These are phyloP conservation scores for Cladophialophora psammophila DNA, from an alignment of 2,329 filamentous ascomycete species.

Conservation along the genomic window DNA sequence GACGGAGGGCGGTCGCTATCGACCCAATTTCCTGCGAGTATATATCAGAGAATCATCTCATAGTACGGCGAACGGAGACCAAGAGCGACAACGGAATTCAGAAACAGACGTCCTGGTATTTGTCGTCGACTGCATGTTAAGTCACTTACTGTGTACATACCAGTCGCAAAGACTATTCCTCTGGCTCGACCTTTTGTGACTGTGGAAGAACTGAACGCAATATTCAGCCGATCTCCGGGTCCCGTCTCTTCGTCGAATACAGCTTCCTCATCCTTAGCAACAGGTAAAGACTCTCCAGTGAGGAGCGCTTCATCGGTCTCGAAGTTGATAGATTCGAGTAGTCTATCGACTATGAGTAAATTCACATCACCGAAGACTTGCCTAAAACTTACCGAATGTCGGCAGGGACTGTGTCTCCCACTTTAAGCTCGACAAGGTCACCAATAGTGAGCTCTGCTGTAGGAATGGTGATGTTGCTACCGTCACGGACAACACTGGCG, in stretches of 20 bases:
- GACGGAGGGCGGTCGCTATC: constrained; percentile 69
- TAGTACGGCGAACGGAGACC: not conserved
- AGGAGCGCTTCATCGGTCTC: constrained; percentile 68
- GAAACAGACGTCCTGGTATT: not conserved
- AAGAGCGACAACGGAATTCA: not conserved
- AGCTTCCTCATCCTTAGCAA: constrained; percentile 59
- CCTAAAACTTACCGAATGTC: constrained; percentile 46
- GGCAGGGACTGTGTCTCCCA: constrained; percentile 57
- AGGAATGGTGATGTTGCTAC: constrained; percentile 57
- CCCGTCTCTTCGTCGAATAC: constrained; percentile 62
- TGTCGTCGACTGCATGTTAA: not conserved
- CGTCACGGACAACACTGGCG: constrained; percentile 59
- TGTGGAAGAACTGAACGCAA: constrained; percentile 68
- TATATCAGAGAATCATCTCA: not conserved
- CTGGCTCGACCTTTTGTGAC: constrained; percentile 68
- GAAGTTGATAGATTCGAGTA: constrained; percentile 63
- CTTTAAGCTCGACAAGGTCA: constrained; percentile 62
- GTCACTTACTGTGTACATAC: constrained; percentile 60
- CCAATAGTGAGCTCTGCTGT: constrained; percentile 65
- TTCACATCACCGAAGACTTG: not conserved
- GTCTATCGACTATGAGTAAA: constrained; percentile 11
- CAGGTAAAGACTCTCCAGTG: constrained; percentile 68
- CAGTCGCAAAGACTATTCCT: constrained; percentile 67
- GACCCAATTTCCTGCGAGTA: constrained; percentile 60
- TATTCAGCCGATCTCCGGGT: constrained; percentile 67